Evolutionary conservation across 805 yeast species (phyloP).

Genomic region (Candida cerambycidarum): DNA sequence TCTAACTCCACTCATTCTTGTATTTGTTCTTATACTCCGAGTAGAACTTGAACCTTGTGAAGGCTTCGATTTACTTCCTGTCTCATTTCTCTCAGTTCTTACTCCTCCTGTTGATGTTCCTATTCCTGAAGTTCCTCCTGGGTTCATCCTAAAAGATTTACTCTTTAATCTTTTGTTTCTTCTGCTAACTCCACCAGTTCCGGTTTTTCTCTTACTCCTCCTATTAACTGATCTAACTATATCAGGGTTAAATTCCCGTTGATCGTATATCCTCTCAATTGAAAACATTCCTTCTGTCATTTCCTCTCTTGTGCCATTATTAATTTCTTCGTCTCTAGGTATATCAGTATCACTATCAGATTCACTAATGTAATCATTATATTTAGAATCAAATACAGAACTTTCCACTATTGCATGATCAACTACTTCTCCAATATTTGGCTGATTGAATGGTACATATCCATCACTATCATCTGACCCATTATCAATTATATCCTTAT

Average conservation of each 20-base stretch:
- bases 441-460: slow-evolving; percentile 5
- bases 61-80: too few species aligned
- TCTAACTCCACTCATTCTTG: too few species aligned
- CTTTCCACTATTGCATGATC: slow-evolving; percentile 7
- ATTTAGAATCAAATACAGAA: slow-evolving; percentile 11
- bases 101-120: neutral
- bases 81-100: neutral
- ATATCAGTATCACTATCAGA: slow-evolving; percentile 5
- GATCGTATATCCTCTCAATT: neutral
- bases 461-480: slow-evolving; percentile 6
- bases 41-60: too few species aligned
- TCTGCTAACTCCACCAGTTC: neutral
- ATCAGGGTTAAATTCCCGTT: slow-evolving; percentile 4
- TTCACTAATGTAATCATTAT: slow-evolving; percentile 11
- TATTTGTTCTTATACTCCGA: too few species aligned
- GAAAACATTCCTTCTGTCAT: neutral
- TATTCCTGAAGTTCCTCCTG: neutral
- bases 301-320: neutral
- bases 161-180: neutral
- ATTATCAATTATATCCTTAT: slow-evolving; percentile 10
- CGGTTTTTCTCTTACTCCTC: neutral
- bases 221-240: neutral
- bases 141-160: neutral
- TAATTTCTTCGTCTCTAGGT: neutral
- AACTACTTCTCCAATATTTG: neutral